Evolutionary conservation across 257 asterid genomes (phyloP).

Genomic region (Striga asiatica): DNA sequence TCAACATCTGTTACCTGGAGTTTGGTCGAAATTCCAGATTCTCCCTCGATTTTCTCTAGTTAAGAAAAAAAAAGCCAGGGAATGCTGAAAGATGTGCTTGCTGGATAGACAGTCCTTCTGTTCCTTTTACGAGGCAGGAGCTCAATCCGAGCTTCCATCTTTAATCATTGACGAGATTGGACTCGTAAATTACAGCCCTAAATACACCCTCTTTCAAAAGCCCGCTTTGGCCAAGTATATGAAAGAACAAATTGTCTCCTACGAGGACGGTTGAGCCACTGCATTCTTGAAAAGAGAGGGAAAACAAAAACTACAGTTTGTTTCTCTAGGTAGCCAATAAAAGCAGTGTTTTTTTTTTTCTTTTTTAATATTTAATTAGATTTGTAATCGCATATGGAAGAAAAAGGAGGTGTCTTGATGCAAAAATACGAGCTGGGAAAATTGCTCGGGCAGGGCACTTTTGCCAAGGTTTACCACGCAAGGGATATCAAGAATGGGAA

Average conservation of each 20-base stretch:
- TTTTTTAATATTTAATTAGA: too few species aligned
- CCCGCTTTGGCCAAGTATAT: slow-evolving; percentile 1
- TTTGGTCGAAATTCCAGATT: background rate
- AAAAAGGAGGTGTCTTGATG: slow-evolving; percentile 42
- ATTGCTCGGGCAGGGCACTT: slow-evolving; percentile 79
- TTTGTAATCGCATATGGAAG: too few species aligned
- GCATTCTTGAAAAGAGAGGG: slow-evolving; percentile 7
- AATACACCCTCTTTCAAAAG: slow-evolving; percentile 11
- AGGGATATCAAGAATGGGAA: slow-evolving; percentile 39
- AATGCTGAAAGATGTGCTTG: slow-evolving; percentile 85
- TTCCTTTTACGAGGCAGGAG: slow-evolving; percentile 20
- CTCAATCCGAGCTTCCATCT: slow-evolving; percentile 32
- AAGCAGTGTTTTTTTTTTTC: too few species aligned
- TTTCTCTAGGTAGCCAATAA: too few species aligned
- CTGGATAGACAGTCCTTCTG: slow-evolving; percentile 27
- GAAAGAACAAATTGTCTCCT: slow-evolving; percentile 19
- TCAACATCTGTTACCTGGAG: background rate
- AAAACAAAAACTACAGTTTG: too few species aligned
- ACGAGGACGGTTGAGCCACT: slow-evolving; percentile 53
- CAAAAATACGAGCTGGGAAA: slow-evolving; percentile 65
- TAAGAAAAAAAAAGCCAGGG: slow-evolving; percentile 36
- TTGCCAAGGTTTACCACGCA: slow-evolving; percentile 77
- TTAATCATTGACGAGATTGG: slow-evolving; percentile 44
- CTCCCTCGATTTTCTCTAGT: slow-evolving; percentile 19
- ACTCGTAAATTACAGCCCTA: background rate